Evolutionary conservation across 441 rosid genomes (phyloP).

Genomic region (Arabidopsis lyrata): DNA sequence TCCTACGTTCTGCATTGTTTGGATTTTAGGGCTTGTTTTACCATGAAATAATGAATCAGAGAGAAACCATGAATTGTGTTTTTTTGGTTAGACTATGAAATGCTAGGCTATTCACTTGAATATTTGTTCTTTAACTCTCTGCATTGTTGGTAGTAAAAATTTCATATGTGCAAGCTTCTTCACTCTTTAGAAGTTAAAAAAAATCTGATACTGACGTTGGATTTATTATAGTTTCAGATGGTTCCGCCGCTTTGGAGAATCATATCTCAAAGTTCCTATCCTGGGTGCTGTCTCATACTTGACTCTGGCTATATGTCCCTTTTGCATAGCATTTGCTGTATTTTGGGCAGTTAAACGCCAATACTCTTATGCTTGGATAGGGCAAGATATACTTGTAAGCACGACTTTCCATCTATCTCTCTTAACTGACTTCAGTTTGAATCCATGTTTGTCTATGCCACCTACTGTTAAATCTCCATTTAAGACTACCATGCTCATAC

Average conservation of each 20-base stretch:
- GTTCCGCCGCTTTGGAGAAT: conserved; percentile 77
- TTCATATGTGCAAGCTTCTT: conserved; percentile 3
- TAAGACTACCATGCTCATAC: conserved; percentile 7
- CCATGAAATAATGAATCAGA: neutral
- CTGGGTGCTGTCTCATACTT: conserved; percentile 89
- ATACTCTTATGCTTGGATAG: conserved; percentile 74
- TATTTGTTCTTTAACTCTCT: neutral
- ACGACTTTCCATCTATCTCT: conserved; percentile 21
- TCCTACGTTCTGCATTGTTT: conserved; percentile 4
- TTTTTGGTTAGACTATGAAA: neutral
- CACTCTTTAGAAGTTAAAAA: neutral
- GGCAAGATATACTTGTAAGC: conserved; percentile 90
- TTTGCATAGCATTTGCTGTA: conserved; percentile 93
- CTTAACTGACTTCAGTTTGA: conserved; percentile 11
- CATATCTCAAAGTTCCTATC: conserved; percentile 78
- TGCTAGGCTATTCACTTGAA: conserved; percentile 1
- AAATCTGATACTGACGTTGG: conserved; percentile 52
- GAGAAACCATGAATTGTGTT: neutral
- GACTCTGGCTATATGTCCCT: conserved; percentile 89
- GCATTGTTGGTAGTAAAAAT: neutral
- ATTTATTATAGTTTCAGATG: conserved; percentile 67
- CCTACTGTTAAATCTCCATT: conserved; percentile 11
- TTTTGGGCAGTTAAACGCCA: conserved; percentile 75
- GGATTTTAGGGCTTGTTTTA: neutral
- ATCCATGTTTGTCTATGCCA: conserved; percentile 15